Conservation (phyloP, 2,329 filamentous ascomycete species). For the Trichocomaceae sp. region DNA sequence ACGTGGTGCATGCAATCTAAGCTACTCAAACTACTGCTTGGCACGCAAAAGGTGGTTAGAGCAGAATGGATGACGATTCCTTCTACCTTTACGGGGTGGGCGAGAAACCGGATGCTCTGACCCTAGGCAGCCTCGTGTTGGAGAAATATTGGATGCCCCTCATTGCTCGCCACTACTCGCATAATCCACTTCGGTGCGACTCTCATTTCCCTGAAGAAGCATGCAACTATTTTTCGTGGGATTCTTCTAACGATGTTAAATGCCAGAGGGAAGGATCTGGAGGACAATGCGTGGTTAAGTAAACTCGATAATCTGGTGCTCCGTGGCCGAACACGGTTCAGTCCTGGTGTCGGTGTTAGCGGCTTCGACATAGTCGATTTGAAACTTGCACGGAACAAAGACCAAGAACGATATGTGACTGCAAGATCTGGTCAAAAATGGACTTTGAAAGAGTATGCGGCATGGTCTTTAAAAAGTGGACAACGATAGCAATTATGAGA, state of each 20-base stretch:
- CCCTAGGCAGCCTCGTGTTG: slow-evolving; percentile 21
- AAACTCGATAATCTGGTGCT: slow-evolving; percentile 17
- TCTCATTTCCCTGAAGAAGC: neutral
- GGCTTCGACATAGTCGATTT: slow-evolving; percentile 20
- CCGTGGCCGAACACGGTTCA: slow-evolving; percentile 16
- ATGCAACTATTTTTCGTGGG: neutral
- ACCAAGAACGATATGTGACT: slow-evolving; percentile 19
- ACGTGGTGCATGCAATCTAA: neutral
- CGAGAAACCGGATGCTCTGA: slow-evolving; percentile 22
- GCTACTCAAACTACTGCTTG: neutral
- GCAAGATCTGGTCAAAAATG: slow-evolving; percentile 17
- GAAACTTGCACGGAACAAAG: slow-evolving; percentile 19
- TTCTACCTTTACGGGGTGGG: slow-evolving; percentile 23
- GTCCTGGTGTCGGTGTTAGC: slow-evolving; percentile 17
- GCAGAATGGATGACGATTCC: slow-evolving; percentile 18
- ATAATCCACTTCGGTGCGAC: slow-evolving; percentile 17
- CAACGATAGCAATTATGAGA: neutral
- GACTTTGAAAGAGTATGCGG: slow-evolving; percentile 19
- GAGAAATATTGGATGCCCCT: slow-evolving; percentile 24
- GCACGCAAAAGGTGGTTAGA: slow-evolving; percentile 5
- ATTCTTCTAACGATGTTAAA: neutral
- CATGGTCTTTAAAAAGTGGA: too few relatives aligned
- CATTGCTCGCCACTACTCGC: slow-evolving; percentile 22
- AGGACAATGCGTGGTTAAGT: slow-evolving; percentile 17
- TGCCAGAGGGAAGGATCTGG: slow-evolving; percentile 16